phyloP scores from a whole-genome alignment of 75 land plant genomes.

The Selaginella tamariscina region DNA sequence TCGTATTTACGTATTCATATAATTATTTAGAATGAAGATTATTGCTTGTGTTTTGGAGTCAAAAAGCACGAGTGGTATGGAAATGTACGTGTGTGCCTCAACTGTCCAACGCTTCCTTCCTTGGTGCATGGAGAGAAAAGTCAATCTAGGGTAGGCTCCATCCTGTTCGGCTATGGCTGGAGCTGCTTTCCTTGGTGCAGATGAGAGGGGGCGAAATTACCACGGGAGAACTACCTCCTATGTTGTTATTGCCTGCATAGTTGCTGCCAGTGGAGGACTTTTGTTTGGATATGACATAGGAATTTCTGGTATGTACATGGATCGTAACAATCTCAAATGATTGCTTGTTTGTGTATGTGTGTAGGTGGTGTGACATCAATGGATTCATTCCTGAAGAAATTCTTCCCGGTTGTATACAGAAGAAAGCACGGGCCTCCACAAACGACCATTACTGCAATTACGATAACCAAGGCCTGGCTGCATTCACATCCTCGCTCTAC shows the following conservation, averaged over 20 bases:
- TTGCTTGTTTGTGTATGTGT: too few relatives aligned
- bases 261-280: constrained; percentile 37
- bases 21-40: too few relatives aligned
- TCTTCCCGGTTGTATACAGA: constrained; percentile 4
- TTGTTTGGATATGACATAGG: constrained; percentile 41
- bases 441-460: constrained; percentile 53
- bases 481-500: constrained; percentile 55
- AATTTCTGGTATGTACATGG: constrained; percentile 37
- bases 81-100: too few relatives aligned
- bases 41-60: too few relatives aligned
- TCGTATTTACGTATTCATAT: not conserved
- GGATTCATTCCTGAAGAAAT: constrained; percentile 9
- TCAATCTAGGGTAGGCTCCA: too few relatives aligned
- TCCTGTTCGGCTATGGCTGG: constrained; percentile 2
- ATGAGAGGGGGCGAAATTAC: constrained; percentile 11
- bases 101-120: too few relatives aligned
- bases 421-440: not conserved
- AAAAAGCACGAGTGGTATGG: too few relatives aligned
- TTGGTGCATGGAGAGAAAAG: too few relatives aligned
- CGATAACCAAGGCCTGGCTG: constrained; percentile 58
- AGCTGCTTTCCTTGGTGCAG: not conserved
- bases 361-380: constrained; percentile 5
- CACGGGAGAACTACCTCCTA: constrained; percentile 19
- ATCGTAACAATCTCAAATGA: too few relatives aligned
- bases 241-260: constrained; percentile 28